phyloP scores from a whole-genome alignment of 1,139 yeast genomes.

The Debaryomycetaceae sp. region DNA sequence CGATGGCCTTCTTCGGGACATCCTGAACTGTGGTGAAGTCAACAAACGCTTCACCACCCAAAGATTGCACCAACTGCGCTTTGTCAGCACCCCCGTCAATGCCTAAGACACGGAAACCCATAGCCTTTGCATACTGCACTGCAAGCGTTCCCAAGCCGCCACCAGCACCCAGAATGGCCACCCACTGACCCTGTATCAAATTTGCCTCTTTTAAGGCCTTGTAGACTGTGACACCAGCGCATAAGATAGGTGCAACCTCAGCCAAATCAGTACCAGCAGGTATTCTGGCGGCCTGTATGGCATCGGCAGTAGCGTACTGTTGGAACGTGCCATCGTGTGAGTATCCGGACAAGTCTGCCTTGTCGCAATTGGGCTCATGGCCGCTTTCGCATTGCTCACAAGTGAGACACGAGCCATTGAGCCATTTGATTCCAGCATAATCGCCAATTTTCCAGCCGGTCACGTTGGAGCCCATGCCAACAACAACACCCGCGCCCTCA shows the following conservation, averaged over 20 bases:
- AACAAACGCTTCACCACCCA: constrained; percentile 18
- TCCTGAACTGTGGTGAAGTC: constrained; percentile 15
- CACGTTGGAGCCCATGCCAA: constrained; percentile 17
- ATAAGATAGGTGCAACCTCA: constrained; percentile 17
- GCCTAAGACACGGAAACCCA: constrained; percentile 18
- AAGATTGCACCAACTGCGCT: constrained; percentile 14
- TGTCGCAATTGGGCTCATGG: constrained; percentile 17
- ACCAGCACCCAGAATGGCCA: constrained; percentile 18
- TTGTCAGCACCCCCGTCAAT: constrained; percentile 20
- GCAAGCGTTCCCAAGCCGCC: constrained; percentile 20
- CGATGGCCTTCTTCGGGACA: constrained; percentile 13
- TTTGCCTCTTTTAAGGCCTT: constrained; percentile 19
- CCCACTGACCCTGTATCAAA: constrained; percentile 18
- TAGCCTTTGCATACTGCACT: constrained; percentile 19
- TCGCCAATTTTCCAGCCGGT: constrained; percentile 19
- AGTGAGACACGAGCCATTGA: constrained; percentile 16
- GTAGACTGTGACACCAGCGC: constrained; percentile 21
- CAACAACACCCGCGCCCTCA: constrained; percentile 20
- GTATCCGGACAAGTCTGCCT: constrained; percentile 18
- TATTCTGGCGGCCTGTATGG: constrained; percentile 17
- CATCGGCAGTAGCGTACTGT: constrained; percentile 19
- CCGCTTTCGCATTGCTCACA: constrained; percentile 18
- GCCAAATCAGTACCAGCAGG: constrained; percentile 19
- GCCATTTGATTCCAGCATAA: constrained; percentile 19
- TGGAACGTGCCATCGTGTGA: constrained; percentile 20